phyloP scores from a whole-genome alignment of 495 filamentous ascomycete species.

The Cercophora newfieldiana region DNA sequence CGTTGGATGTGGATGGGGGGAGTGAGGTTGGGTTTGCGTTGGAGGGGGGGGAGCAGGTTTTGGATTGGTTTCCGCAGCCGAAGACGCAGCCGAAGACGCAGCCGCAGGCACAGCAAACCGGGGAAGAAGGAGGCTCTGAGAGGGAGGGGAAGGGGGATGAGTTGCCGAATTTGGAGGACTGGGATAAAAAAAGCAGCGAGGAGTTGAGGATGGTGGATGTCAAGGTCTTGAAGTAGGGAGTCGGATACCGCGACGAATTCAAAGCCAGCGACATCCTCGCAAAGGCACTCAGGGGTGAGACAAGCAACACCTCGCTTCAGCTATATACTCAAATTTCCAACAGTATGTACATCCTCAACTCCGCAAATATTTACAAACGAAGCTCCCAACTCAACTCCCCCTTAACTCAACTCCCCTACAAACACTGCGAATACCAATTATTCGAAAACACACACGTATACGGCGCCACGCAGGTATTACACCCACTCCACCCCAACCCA shows the following conservation, averaged over 20 bases:
- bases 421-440: constrained; percentile 38
- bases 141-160: not conserved
- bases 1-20: constrained; percentile 7
- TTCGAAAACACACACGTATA: constrained; percentile 34
- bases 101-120: not conserved
- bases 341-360: too few relatives aligned
- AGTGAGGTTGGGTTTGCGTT: constrained; percentile 3
- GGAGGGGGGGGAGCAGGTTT: not conserved
- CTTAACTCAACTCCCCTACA: too few relatives aligned
- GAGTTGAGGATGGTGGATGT: not conserved
- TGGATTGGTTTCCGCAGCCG: constrained; percentile 11
- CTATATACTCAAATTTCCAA: too few relatives aligned
- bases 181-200: not conserved
- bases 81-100: not conserved
- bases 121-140: not conserved
- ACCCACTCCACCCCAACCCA: constrained; percentile 45
- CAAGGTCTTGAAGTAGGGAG: not conserved
- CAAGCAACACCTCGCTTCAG: too few relatives aligned
- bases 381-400: too few relatives aligned
- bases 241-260: not conserved
- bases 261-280: too few relatives aligned
- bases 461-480: constrained; percentile 36
- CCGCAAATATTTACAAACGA: not conserved
- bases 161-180: too few relatives aligned
- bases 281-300: too few relatives aligned